Conservation (phyloP, 768 basidiomycete species). For the Serpula lacrymans region DNA sequence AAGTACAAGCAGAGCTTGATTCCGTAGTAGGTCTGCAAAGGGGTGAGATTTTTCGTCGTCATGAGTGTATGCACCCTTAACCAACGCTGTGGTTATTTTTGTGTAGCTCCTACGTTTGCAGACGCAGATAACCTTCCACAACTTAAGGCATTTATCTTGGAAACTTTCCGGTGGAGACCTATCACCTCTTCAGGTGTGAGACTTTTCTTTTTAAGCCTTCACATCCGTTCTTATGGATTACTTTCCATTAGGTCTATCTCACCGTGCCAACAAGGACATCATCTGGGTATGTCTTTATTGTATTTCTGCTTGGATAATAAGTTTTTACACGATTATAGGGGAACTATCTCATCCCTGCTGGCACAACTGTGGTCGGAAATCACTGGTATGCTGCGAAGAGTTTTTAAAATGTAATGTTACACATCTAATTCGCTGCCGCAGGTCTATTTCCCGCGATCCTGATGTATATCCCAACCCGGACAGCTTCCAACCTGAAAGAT, state of each 20-base stretch:
- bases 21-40: constrained; percentile 31
- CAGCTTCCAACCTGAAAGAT: constrained; percentile 48
- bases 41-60: constrained; percentile 15
- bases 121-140: constrained; percentile 31
- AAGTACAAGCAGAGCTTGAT: constrained; percentile 36
- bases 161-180: constrained; percentile 38
- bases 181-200: constrained; percentile 27
- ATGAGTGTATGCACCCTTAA: not conserved
- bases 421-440: constrained; percentile 3
- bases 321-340: constrained; percentile 18
- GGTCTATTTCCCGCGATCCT: constrained; percentile 50
- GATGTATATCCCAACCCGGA: constrained; percentile 50
- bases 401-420: not conserved
- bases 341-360: constrained; percentile 31
- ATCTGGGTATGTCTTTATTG: constrained; percentile 15
- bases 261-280: constrained; percentile 20
- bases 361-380: constrained; percentile 29
- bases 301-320: not conserved
- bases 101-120: constrained; percentile 34
- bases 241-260: constrained; percentile 14
- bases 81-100: no score
- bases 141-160: constrained; percentile 36
- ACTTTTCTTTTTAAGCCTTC: not conserved
- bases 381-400: constrained; percentile 22
- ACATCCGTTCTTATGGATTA: not conserved